Evolutionary conservation across 1,284 basidiomycete species (phyloP).

Genomic region (Apiotrichum domesticum): DNA sequence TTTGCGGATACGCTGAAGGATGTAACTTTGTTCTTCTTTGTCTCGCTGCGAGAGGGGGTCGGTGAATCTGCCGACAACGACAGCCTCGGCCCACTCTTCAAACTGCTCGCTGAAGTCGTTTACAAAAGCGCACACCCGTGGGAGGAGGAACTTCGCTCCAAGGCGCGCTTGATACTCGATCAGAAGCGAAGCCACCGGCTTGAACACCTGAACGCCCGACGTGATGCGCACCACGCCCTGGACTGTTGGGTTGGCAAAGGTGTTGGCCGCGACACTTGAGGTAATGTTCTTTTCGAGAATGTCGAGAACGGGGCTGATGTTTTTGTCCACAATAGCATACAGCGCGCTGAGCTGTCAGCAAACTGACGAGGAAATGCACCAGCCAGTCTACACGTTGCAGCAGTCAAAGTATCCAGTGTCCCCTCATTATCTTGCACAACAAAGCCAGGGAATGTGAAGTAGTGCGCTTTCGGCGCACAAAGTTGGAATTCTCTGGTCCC

Average conservation of each 20-base stretch:
- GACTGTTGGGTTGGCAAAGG: slow-evolving; percentile 48
- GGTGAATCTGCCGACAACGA: too few relatives aligned
- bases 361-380: too few relatives aligned
- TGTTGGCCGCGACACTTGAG: slow-evolving; percentile 44
- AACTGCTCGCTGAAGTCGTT: slow-evolving; percentile 52
- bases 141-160: not conserved
- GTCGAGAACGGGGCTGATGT: slow-evolving; percentile 53
- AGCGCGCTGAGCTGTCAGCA: slow-evolving; percentile 52
- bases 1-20: too few relatives aligned
- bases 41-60: too few relatives aligned
- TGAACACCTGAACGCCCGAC: slow-evolving; percentile 51
- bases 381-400: too few relatives aligned
- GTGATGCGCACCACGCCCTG: slow-evolving; percentile 15
- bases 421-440: too few relatives aligned
- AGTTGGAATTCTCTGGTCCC: too few relatives aligned
- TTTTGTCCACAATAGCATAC: slow-evolving; percentile 54
- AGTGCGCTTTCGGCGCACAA: too few relatives aligned
- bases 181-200: slow-evolving; percentile 51
- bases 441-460: too few relatives aligned
- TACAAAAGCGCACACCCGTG: slow-evolving; percentile 26
- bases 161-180: slow-evolving; percentile 51
- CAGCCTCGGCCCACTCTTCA: too few relatives aligned
- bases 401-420: too few relatives aligned
- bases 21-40: too few relatives aligned
- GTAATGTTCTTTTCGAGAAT: slow-evolving; percentile 51